Evolutionary conservation across 1,139 yeast species (phyloP).

Genomic region (Petasospora fabianii): DNA sequence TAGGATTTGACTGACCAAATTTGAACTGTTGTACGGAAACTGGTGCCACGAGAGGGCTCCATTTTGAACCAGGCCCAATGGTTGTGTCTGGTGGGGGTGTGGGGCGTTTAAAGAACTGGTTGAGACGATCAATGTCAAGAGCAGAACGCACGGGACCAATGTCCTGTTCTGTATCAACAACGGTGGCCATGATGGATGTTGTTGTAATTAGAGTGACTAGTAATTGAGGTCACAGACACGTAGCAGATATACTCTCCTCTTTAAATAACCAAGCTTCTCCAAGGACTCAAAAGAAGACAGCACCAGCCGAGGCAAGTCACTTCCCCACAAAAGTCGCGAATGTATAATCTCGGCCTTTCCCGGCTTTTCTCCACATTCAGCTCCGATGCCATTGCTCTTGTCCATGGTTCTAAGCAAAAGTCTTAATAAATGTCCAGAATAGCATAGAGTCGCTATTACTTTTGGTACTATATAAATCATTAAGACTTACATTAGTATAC

Average conservation of each 20-base stretch:
- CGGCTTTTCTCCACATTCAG: no score
- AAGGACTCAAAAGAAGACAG: no score
- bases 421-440: neutral
- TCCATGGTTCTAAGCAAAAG: neutral
- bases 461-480: no score
- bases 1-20: slow-evolving; percentile 68
- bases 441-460: no score
- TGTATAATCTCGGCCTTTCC: no score
- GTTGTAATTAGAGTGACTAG: neutral
- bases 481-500: no score
- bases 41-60: slow-evolving; percentile 23
- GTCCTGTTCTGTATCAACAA: slow-evolving; percentile 25
- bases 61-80: slow-evolving; percentile 9
- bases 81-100: slow-evolving; percentile 8
- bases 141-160: slow-evolving; percentile 20
- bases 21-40: slow-evolving; percentile 47
- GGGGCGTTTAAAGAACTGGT: slow-evolving; percentile 29
- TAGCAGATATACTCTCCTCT: no score
- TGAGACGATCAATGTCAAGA: slow-evolving; percentile 36
- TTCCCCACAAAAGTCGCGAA: neutral
- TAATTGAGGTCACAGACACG: no score
- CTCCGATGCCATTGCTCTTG: no score
- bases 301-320: neutral
- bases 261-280: no score
- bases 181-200: slow-evolving; percentile 2